Evolutionary conservation across 2,329 filamentous ascomycete species (phyloP), one percentile per base, ranked within the genome.

Genomic region (Xylariaceae sp.): DNA sequence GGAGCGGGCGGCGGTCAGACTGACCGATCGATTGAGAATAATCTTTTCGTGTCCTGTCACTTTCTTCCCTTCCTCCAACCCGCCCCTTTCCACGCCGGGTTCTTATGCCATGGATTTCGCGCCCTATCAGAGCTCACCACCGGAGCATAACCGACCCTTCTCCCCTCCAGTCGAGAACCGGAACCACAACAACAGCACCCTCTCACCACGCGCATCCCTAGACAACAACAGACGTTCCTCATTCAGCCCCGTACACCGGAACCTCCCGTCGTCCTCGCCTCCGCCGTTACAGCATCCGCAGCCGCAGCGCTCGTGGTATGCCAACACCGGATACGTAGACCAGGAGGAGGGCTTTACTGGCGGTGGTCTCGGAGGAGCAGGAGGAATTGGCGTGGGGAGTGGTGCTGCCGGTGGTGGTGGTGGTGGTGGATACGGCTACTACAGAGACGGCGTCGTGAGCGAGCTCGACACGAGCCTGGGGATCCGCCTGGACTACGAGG

Each of bases 41-140:
- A 11, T 24, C 21, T 24, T 7, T 24, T 11, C 11, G 21, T 24
- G 6, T 6, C 11, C 7, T 24, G 21, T 24, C 7, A 7, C 21
- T 24, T 6, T 24, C 21, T 24, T 6, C 11, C 21, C 11, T 6
- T 24, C 21, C n/a, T n/a, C n/a, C n/a, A n/a, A n/a, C n/a, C n/a
- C n/a, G n/a, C n/a, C n/a, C n/a, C n/a, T n/a, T n/a, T n/a, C n/a
- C n/a, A n/a, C n/a, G n/a, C n/a, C n/a, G n/a, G n/a, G n/a, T 24
- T 6, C 11, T 11, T 24, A 7, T 24, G 68, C 54, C 40, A 92
- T 92, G 85, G 86, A 96, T 69, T 98, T 97, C 62, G 92, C 92
- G 31, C 92, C 92, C 26, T 98, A 97, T 67, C 92, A 97, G 70
- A 90, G 90, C 63, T 84, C 84, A 34, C 84, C 85, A 12, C 92